Base-by-base conservation (phyloP, 2,329 filamentous ascomycete genomes). In the Beauveria scarabaeidicola region DNA sequence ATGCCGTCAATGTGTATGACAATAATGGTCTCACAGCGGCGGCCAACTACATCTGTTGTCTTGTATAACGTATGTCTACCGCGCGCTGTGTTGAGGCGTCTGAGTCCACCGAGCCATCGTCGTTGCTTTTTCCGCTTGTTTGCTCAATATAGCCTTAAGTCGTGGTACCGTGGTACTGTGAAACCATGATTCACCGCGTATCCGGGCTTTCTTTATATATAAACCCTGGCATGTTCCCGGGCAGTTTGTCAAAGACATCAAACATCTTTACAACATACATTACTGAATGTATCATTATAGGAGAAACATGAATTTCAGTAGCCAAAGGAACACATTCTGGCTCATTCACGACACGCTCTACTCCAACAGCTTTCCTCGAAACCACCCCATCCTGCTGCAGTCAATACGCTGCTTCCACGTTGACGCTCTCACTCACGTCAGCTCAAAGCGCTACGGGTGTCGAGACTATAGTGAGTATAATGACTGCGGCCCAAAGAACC, bases 281-380 rank as follows among this genome's bases (percentile, higher is more conserved):
- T 5, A 17, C 29, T 23, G 0, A 15, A 23, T 32, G 9, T 11
- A 23, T 13, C 17, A 43, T 25, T 3, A 25, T 11, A n/a, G 17
- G 11, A 13, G 2, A 27, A 44, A 23, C 0, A 51, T 51, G 21
- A 13, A 51, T 6, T 9, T 11, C 13, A 46, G 19, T 3, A 3
- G 2, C 5, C 15, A 3, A 13, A 15, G 1, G 8, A 19, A 50
- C 9, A 32, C 55, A 43, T 58, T 46, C 17, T 51, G 11, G 21
- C 55, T 58, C 55, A 10, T 36, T 2, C 55, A 51, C 46, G 55
- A 58, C 10, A 57, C 54, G 8, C 54, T 57, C 15, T 50, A 47
- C 11, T 46, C 44, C 29, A 57, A 57, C 25, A 36, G 55, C 25
- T 11, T 58, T 5, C 27, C 46, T 1, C 11, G 11, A 15, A 38